Base-by-base conservation (phyloP, 345 rosid species). In the Aquilaria sinensis region DNA sequence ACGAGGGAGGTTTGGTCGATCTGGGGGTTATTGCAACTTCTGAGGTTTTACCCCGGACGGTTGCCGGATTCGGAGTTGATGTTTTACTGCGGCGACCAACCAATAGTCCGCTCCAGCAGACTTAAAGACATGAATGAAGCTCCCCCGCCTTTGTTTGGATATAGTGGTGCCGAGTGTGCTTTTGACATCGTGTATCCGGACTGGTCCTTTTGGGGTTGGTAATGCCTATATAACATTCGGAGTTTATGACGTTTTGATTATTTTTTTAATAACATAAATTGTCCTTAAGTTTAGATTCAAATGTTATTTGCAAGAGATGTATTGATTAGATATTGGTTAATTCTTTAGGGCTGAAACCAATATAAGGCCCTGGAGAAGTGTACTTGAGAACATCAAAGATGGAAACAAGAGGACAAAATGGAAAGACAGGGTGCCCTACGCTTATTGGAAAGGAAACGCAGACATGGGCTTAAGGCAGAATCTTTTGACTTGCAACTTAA, bases 1-100 rank as follows among this genome's bases (percentile, higher is more conserved):
- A 76, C 79, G 1, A 72, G 92, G 63, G 90, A 84, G 32, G 43
- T 47, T 50, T 82, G 79, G 70, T 82, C 81, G 7, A 47, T 77
- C 15, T 84, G 93, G 96, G 90, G 93, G 4, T 72, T 89, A 11
- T 43, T 89, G 58, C 93, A 86, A 70, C 82, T 86, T 33, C 66
- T 86, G 31, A 74, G 85, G 68, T 60, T 63, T 72, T 89, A 86
- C 70, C 90, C 92, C 2, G 90, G 90, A 10, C 74, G 66, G 43
- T 41, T 84, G 43, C 89, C 93, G 4, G 90, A 86, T 66, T 67
- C 86, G 69, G 93, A 89, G 68, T 70, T 89, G 15, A 84, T 89
- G 90, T 84, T 89, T 43, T 80, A 82, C 75, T 81, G 87, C n/a
- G 70, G 75, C 51, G 89, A 89, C 62, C 65, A 73, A 56, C 90